Conservation (phyloP, 2,329 filamentous ascomycete species). For the Helotiales sp. region DNA sequence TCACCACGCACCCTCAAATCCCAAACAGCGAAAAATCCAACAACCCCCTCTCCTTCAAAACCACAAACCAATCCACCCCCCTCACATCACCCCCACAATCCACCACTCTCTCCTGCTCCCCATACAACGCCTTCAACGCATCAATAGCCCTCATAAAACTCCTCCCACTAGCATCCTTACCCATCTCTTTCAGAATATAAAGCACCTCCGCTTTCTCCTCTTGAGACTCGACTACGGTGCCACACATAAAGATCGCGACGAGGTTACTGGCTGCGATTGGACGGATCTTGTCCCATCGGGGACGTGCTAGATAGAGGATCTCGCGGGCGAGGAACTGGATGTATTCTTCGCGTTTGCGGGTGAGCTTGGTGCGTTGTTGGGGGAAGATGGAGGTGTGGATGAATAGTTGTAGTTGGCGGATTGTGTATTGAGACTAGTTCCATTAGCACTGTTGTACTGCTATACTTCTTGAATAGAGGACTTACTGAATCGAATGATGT, state of each 20-base stretch:
- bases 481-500: constrained; percentile 4
- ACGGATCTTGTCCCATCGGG: background rate
- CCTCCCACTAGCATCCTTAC: constrained; percentile 3
- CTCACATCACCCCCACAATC: background rate
- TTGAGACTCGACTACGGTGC: background rate
- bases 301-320: background rate
- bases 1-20: background rate
- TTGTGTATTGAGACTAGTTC: background rate
- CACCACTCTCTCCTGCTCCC: background rate
- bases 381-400: constrained; percentile 2
- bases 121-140: constrained; percentile 1
- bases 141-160: background rate
- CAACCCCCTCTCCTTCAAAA: constrained; percentile 3
- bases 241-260: constrained; percentile 1
- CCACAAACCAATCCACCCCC: constrained; percentile 3
- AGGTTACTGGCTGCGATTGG: constrained; percentile 5
- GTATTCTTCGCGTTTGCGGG: background rate
- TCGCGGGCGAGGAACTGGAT: constrained; percentile 2
- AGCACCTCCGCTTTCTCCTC: constrained; percentile 3
- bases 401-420: background rate
- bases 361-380: background rate
- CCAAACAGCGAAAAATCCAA: constrained; percentile 5
- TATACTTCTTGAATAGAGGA: background rate
- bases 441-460: background rate
- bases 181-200: background rate